Evolutionary conservation across 2,329 filamentous ascomycete species (phyloP), one percentile per base, ranked within the genome.

Genomic region (Diaporthe sp.): DNA sequence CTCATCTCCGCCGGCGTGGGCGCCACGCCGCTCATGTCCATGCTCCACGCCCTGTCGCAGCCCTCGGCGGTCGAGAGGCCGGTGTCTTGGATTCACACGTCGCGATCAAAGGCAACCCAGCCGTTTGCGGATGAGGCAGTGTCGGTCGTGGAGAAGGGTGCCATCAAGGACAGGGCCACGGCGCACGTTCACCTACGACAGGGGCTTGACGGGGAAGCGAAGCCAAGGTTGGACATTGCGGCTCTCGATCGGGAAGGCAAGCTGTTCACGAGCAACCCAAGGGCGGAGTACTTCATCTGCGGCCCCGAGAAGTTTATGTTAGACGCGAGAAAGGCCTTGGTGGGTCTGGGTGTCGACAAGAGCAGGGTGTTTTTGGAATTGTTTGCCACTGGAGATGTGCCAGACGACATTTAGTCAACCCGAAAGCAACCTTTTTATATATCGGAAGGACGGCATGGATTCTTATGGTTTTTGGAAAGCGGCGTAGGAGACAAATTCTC

Each of bases 271-370:
- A 83, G 86, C 28, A 85, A 92, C 77, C 67, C 82, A 0, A 83
- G 83, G 57, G 87, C 94, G 0, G 86, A 91, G 79, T 96, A 95
- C 82, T 95, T 90, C 78, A 84, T 94, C 71, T 96, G 94, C 79
- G 94, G 94, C 0, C 93, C 94, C 0, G 86, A 88, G 75, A 80
- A 82, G 10, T 96, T 95, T 85, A 96, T 96, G 94, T 78, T 87
- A 13, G 88, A 90, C 50, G 84, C 89, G 30, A 85, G 89, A 77
- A 82, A 83, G 10, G 87, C 85, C 77, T 84, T 95, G 73, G 83
- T 87, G 77, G 83, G 79, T 3, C 82, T 85, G 72, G 92, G 92
- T 0, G 92, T 95, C 1, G 82, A 85, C 1, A 82, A 83, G n/a
- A 86, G 87, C 40, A 88, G 90, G 77, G 87, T 94, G 72, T 89